A percentile compares a stretch with the other conserved stretches of the same genome.
Conservation (phyloP, 2,329 filamentous ascomycete species). For the Metarhizium album region DNA sequence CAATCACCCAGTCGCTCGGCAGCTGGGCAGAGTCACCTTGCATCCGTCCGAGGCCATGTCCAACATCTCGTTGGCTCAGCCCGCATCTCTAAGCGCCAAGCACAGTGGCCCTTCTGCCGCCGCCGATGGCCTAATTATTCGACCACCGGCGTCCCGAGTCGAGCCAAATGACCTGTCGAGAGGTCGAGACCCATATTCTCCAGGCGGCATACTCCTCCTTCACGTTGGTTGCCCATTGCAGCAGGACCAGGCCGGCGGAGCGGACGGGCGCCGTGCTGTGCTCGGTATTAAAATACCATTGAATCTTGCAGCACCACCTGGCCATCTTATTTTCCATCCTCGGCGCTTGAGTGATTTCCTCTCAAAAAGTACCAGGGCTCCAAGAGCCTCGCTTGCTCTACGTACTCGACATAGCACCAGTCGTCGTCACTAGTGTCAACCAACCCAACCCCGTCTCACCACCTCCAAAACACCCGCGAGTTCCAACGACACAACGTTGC, state of each 20-base stretch:
- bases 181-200: too few species aligned
- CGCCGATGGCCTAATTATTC: conserved; percentile 1
- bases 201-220: too few species aligned
- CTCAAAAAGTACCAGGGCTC: too few species aligned
- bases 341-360: too few species aligned
- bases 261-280: too few species aligned
- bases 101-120: conserved; percentile 6
- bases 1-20: neutral
- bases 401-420: neutral
- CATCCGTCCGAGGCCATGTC: neutral
- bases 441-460: neutral
- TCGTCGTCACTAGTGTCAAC: neutral
- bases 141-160: conserved; percentile 6
- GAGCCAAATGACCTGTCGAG: too few species aligned
- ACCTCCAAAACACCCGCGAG: conserved; percentile 8
- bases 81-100: conserved; percentile 15
- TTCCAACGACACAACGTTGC: neutral
- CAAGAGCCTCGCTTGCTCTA: neutral
- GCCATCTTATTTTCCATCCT: too few species aligned
- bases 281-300: neutral
- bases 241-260: too few species aligned
- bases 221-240: too few species aligned
- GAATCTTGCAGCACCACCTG: neutral
- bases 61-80: conserved; percentile 5
- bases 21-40: conserved; percentile 3